Evolutionary conservation across 495 filamentous ascomycete genomes (phyloP).

Genomic region (Penicillium psychrofluorescens): DNA sequence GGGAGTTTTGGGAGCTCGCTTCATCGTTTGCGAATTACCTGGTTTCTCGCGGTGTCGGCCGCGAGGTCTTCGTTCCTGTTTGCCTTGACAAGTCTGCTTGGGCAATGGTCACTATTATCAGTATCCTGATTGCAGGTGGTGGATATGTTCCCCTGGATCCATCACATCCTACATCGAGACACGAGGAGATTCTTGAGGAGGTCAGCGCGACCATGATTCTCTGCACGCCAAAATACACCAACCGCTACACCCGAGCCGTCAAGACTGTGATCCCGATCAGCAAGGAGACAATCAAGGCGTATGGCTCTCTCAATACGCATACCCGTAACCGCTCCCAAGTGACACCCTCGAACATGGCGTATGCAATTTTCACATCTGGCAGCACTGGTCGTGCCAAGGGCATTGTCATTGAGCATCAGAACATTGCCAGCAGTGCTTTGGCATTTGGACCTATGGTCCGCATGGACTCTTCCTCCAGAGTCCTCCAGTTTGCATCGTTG

Average conservation of each 20-base stretch:
- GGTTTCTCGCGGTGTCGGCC: slow-evolving; percentile 36
- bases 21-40: slow-evolving; percentile 32
- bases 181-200: slow-evolving; percentile 34
- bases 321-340: background rate
- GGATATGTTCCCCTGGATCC: slow-evolving; percentile 55
- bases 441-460: slow-evolving; percentile 30
- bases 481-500: slow-evolving; percentile 48
- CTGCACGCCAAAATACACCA: slow-evolving; percentile 28
- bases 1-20: slow-evolving; percentile 26
- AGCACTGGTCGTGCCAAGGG: slow-evolving; percentile 53
- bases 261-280: slow-evolving; percentile 31
- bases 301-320: slow-evolving; percentile 13
- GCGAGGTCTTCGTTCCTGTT: slow-evolving; percentile 45
- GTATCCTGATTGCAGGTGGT: slow-evolving; percentile 49
- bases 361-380: slow-evolving; percentile 44
- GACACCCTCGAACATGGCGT: slow-evolving; percentile 27
- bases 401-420: slow-evolving; percentile 40
- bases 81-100: slow-evolving; percentile 52
- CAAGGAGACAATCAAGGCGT: slow-evolving; percentile 28
- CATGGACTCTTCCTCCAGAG: slow-evolving; percentile 31
- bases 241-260: slow-evolving; percentile 18
- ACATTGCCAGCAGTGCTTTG: slow-evolving; percentile 40
- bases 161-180: slow-evolving; percentile 41
- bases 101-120: slow-evolving; percentile 45
- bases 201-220: slow-evolving; percentile 31